phyloP scores from a whole-genome alignment of 345 rosid genomes.

The Populus pruinosa region DNA sequence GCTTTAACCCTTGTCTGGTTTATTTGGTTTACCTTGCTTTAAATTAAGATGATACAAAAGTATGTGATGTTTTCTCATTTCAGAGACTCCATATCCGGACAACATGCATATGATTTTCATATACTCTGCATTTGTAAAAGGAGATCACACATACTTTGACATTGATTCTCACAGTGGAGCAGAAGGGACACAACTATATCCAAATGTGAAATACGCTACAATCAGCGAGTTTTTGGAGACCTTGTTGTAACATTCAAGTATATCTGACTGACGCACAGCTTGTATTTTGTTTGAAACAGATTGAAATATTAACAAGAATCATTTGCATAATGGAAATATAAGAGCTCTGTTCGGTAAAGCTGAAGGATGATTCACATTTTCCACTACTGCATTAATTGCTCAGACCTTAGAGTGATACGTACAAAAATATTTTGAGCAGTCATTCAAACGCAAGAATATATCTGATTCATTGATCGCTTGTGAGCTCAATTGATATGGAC shows the following conservation, averaged over 20 bases:
- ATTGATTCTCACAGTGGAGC: slow-evolving; percentile 36
- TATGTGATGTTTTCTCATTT: slow-evolving; percentile 14
- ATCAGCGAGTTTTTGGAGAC: slow-evolving; percentile 40
- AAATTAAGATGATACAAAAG: background rate
- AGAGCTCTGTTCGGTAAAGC: background rate
- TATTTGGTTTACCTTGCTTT: background rate
- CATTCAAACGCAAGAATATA: too few species aligned
- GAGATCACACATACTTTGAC: slow-evolving; percentile 53
- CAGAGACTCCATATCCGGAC: slow-evolving; percentile 57
- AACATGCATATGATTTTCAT: slow-evolving; percentile 46
- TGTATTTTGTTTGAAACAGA: background rate
- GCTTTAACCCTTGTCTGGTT: background rate
- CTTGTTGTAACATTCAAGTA: slow-evolving; percentile 13
- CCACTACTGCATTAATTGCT: background rate
- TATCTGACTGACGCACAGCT: background rate
- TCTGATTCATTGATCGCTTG: too few species aligned
- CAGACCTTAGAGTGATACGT: background rate
- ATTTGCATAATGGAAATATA: background rate
- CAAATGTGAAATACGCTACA: slow-evolving; percentile 47
- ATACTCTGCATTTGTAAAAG: slow-evolving; percentile 52
- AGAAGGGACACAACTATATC: slow-evolving; percentile 49
- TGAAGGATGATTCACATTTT: background rate
- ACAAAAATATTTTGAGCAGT: too few species aligned
- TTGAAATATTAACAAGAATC: background rate
- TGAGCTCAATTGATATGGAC: too few species aligned